Evolutionary conservation across 169 alveolate genomes (phyloP), one percentile per base, ranked within the genome.

Genomic region (Plasmodium knowlesi): DNA sequence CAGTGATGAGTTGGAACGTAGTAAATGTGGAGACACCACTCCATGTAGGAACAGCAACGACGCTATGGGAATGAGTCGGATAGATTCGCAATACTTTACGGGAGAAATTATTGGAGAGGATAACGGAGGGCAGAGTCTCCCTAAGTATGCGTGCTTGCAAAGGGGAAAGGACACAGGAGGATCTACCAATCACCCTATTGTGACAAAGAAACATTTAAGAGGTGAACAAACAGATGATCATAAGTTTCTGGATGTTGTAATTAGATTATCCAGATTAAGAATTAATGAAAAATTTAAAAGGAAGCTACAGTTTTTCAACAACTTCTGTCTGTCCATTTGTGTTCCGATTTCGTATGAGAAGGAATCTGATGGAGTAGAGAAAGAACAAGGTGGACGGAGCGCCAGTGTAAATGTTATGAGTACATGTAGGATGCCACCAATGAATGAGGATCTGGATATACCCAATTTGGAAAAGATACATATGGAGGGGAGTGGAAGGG

Each of bases 331-430:
- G 16, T 50, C 86, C 19, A 74, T 50, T 54, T 86, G 86, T 32
- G 70, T 86, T 19, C 93, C 93, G 6, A 54, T 76, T n/a, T 54
- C 80, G 6, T 74, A 76, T 54, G 46, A 86, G 67, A 43, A 22
- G 34, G n/a, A 0, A 16, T 30, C 61, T n/a, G 10, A 28, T 6
- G 19, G 41, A 32, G 54, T 19, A 9, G 39, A 8, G 53, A 12
- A 22, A 12, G 50, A 53, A 76, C 32, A 32, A 74, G 39, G 93
- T 28, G 46, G 81, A 30, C 16, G 25, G 28, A 67, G 86, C 46
- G 41, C 39, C 16, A 86, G 67, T 54, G 53, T 16, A 22, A 30
- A 54, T 37, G 39, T 16, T 54, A 16, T 76, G 28, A 86, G n/a
- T 37, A 43, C 22, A 10, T 79, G n/a, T n/a, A 41, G 14, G 16